A percentile compares a stretch with the other conserved stretches of the same genome.
phyloP scores from a whole-genome alignment of 805 yeast species.

The Sugiyamaella chiloensis region DNA sequence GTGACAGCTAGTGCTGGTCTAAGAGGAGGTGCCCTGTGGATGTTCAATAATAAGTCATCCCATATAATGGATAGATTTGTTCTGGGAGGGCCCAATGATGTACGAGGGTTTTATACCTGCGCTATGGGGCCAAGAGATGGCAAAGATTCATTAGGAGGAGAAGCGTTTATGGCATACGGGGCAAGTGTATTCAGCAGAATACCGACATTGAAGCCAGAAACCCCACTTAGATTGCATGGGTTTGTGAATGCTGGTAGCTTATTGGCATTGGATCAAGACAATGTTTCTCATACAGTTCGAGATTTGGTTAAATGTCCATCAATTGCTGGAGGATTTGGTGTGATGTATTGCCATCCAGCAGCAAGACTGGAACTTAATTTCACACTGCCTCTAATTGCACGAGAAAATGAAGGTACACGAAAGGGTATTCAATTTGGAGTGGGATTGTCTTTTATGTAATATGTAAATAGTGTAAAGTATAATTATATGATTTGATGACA shows the following conservation, averaged over 20 bases:
- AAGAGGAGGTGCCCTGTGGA: conserved; percentile 55
- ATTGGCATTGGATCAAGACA: conserved; percentile 26
- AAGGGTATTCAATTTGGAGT: conserved; percentile 69
- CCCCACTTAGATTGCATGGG: conserved; percentile 59
- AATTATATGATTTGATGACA: too few species aligned
- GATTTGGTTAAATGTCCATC: conserved; percentile 44
- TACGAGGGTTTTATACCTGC: conserved; percentile 65
- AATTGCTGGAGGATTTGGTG: conserved; percentile 55
- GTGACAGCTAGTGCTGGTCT: conserved; percentile 13
- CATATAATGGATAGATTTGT: conserved; percentile 79
- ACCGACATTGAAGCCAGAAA: conserved; percentile 47
- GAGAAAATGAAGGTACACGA: conserved; percentile 47
- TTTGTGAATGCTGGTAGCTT: conserved; percentile 67
- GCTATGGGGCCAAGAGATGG: conserved; percentile 62
- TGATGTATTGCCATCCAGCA: conserved; percentile 58
- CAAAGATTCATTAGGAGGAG: conserved; percentile 65
- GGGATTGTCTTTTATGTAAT: conserved; percentile 55
- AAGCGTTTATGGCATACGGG: conserved; percentile 54
- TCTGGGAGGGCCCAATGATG: conserved; percentile 73
- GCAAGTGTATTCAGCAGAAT: conserved; percentile 55
- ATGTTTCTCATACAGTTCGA: conserved; percentile 9
- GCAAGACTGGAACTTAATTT: conserved; percentile 68
- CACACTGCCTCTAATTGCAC: conserved; percentile 55
- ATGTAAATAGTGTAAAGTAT: neutral
- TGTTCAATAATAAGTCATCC: conserved; percentile 37